Percentiles rank a stretch among this genome's conserved stretches.
Conservation (phyloP, 345 rosid genomes). For the Corymbia maculata region DNA sequence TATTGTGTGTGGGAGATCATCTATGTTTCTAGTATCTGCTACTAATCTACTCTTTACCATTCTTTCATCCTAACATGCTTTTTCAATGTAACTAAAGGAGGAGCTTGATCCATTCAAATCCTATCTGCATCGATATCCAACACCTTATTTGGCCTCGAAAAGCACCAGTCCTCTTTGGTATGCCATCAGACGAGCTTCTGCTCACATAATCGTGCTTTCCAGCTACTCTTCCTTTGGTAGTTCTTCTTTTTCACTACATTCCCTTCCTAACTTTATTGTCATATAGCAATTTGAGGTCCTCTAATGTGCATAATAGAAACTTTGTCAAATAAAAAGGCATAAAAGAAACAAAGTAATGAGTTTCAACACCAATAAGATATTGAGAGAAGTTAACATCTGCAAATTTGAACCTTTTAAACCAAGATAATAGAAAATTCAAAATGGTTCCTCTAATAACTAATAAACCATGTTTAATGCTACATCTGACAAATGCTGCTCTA, state of each 20-base stretch:
- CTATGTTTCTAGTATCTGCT: background rate
- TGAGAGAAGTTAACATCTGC: background rate
- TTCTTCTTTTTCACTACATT: background rate
- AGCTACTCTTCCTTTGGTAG: slow-evolving; percentile 94
- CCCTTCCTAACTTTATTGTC: background rate
- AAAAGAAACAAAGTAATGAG: background rate
- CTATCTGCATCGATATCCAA: slow-evolving; percentile 64
- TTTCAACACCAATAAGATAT: background rate
- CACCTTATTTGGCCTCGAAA: slow-evolving; percentile 70
- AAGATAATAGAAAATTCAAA: background rate
- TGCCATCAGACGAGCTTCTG: slow-evolving; percentile 83
- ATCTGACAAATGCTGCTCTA: background rate
- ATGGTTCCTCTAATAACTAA: background rate
- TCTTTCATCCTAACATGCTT: background rate
- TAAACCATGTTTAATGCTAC: background rate
- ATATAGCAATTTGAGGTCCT: background rate
- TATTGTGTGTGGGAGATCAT: background rate
- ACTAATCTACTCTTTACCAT: background rate
- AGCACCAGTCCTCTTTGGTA: slow-evolving; percentile 84
- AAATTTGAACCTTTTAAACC: background rate
- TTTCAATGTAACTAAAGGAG: slow-evolving; percentile 20
- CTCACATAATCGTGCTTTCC: slow-evolving; percentile 81
- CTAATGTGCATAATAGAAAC: background rate
- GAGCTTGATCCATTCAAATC: slow-evolving; percentile 71
- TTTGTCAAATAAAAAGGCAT: background rate